Evolutionary conservation across 306 rosid genomes (phyloP).

Genomic region (Styphnolobium japonicum): DNA sequence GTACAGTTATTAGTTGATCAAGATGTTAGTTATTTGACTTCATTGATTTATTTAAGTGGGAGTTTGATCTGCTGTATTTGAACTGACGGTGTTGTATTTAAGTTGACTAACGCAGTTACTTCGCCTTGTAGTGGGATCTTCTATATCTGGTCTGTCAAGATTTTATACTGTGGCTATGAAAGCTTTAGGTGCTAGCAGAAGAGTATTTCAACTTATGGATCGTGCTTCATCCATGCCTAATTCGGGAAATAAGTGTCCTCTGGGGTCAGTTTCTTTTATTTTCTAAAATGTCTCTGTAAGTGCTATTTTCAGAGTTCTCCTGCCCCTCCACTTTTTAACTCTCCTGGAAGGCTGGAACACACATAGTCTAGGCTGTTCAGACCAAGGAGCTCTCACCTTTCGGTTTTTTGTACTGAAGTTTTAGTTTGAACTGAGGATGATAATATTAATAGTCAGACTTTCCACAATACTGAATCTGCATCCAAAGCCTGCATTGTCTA

Average conservation of each 20-base stretch:
- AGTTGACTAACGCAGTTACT: too few relatives aligned
- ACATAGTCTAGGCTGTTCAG: neutral
- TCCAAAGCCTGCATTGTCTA: neutral
- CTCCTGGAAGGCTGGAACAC: neutral
- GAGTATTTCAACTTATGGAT: slow-evolving; percentile 81
- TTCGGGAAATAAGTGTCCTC: slow-evolving; percentile 68
- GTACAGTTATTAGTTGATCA: slow-evolving; percentile 8
- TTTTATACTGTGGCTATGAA: slow-evolving; percentile 70
- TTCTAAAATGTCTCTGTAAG: neutral
- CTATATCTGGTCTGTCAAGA: slow-evolving; percentile 76
- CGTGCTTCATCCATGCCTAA: slow-evolving; percentile 67
- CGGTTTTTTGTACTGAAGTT: neutral
- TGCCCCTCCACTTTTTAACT: neutral
- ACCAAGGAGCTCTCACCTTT: slow-evolving; percentile 8
- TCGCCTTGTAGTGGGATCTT: slow-evolving; percentile 59
- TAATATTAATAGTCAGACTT: too few relatives aligned
- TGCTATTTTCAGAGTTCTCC: neutral
- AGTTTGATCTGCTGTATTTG: slow-evolving; percentile 15
- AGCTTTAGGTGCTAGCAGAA: slow-evolving; percentile 88
- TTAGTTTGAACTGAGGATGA: neutral
- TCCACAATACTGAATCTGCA: too few relatives aligned
- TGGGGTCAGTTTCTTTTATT: slow-evolving; percentile 49
- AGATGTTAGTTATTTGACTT: neutral
- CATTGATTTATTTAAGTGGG: neutral
- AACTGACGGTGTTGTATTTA: slow-evolving; percentile 11